A percentile compares a stretch with the other conserved stretches of the same genome.
Conservation (phyloP, 2,329 filamentous ascomycete species). For the Calonectria hawksworthii region DNA sequence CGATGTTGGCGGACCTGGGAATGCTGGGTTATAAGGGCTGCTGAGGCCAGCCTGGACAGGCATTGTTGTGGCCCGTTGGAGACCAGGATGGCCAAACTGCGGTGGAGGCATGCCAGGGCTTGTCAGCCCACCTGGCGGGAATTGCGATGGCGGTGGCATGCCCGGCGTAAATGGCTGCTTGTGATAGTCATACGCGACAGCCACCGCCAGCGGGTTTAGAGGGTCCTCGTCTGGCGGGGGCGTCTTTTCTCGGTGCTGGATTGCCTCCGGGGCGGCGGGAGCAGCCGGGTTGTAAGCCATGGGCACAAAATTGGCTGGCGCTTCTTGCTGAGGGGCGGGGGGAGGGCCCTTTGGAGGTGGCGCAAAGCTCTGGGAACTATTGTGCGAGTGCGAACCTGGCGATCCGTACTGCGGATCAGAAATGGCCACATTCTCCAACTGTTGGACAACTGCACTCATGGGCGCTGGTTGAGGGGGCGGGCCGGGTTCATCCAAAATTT, state of each 20-base stretch:
- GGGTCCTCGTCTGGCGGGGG: constrained; percentile 79
- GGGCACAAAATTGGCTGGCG: constrained; percentile 63
- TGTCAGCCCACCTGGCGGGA: constrained; percentile 59
- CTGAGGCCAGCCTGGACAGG: constrained; percentile 58
- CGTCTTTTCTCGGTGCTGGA: constrained; percentile 83
- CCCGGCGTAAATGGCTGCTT: constrained; percentile 67
- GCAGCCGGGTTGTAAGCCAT: constrained; percentile 86
- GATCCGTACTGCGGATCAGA: constrained; percentile 66
- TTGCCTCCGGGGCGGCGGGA: constrained; percentile 79
- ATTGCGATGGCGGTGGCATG: constrained; percentile 62
- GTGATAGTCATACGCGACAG: constrained; percentile 69
- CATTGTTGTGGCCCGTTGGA: constrained; percentile 65
- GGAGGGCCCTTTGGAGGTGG: constrained; percentile 42
- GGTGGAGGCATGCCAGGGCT: constrained; percentile 59
- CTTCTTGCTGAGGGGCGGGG: constrained; percentile 19
- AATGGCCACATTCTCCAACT: constrained; percentile 79
- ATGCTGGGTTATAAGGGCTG: constrained; percentile 61
- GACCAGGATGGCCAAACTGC: constrained; percentile 61
- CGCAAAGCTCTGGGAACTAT: constrained; percentile 35
- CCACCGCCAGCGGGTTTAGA: constrained; percentile 70
- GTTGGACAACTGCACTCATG: constrained; percentile 80
- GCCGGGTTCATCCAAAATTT: constrained; percentile 75
- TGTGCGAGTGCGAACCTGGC: constrained; percentile 36
- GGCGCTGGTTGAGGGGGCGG: constrained; percentile 61
- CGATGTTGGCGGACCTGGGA: constrained; percentile 60